phyloP scores from a whole-genome alignment of 108 stramenopile genomes.

The Licmophora abbreviata region DNA sequence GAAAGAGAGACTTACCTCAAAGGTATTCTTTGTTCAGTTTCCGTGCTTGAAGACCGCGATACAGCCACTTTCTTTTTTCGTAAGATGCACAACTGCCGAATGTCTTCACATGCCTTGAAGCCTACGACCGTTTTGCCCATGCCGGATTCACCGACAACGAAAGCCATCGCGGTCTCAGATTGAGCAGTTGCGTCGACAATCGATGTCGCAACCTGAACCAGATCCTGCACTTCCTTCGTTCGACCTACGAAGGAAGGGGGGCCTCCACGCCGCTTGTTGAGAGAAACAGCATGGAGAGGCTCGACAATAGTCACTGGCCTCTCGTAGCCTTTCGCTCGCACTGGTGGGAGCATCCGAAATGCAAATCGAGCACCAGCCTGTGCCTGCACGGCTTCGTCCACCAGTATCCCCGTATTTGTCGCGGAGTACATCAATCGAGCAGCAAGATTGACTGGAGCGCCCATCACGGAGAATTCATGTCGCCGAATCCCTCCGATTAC shows the following conservation, averaged over 20 bases:
- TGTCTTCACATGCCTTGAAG: slow-evolving; percentile 19
- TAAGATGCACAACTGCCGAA: slow-evolving; percentile 16
- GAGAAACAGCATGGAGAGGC: slow-evolving; percentile 38
- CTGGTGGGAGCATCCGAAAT: slow-evolving; percentile 51
- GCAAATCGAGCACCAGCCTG: slow-evolving; percentile 31
- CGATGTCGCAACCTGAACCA: slow-evolving; percentile 1
- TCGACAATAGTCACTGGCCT: slow-evolving; percentile 67
- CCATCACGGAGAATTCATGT: slow-evolving; percentile 64
- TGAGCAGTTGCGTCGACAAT: slow-evolving; percentile 9
- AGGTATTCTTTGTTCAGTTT: slow-evolving; percentile 47
- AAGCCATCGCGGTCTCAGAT: slow-evolving; percentile 22
- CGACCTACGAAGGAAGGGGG: slow-evolving; percentile 53
- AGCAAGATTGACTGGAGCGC: slow-evolving; percentile 67
- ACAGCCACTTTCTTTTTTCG: slow-evolving; percentile 30
- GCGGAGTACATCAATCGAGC: slow-evolving; percentile 57
- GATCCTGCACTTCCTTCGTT: slow-evolving; percentile 34
- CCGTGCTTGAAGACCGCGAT: slow-evolving; percentile 38
- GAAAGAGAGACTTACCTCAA: too few species aligned
- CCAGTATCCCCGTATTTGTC: slow-evolving; percentile 56
- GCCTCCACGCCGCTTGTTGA: too few species aligned
- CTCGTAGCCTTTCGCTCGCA: slow-evolving; percentile 59
- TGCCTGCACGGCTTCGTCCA: slow-evolving; percentile 47
- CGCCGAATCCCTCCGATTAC: slow-evolving; percentile 57
- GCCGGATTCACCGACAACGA: slow-evolving; percentile 38
- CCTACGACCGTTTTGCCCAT: slow-evolving; percentile 44